A percentile compares a stretch with the other conserved stretches of the same genome.
Conservation (phyloP, 441 rosid species). For the Jatropha podagrica region DNA sequence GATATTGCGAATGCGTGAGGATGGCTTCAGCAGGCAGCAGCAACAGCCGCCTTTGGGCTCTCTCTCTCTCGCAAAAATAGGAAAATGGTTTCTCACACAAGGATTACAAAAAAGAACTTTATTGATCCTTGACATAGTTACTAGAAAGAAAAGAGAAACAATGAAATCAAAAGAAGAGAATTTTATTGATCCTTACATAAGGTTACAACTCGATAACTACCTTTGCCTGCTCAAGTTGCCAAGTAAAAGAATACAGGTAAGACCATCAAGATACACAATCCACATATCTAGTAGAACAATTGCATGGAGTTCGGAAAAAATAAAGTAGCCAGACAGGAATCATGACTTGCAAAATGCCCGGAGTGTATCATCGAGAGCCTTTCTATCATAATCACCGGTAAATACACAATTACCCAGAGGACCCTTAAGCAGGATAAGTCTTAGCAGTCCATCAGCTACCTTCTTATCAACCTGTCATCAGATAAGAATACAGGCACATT, state of each 20-base stretch:
- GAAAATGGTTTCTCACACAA: no score
- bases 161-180: neutral
- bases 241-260: neutral
- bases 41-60: no score
- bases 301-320: neutral
- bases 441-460: constrained; percentile 89
- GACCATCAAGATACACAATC: neutral
- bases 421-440: constrained; percentile 94
- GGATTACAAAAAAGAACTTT: no score
- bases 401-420: constrained; percentile 88
- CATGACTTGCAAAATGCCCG: constrained; percentile 70
- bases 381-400: constrained; percentile 84
- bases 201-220: neutral
- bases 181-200: neutral
- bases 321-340: constrained; percentile 14
- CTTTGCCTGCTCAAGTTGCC: neutral
- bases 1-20: neutral
- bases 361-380: constrained; percentile 84
- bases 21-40: no score
- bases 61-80: no score
- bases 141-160: neutral
- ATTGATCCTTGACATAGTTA: no score
- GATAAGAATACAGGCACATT: neutral
- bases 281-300: neutral
- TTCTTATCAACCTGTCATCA: constrained; percentile 87